Conservation (phyloP, 306 rosid genomes). For the Prunus persica region Prunus_persica_NCBIv2 NC_034015.1:18951501-18952000, state of each 20-base stretch:
- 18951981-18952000: conserved; percentile 76
- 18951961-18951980: conserved; percentile 73
- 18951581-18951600: conserved; percentile 13
- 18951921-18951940: conserved; percentile 73
- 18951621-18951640: conserved; percentile 8
- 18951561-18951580: not conserved
- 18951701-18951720: conserved; percentile 5
- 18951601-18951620: conserved; percentile 13
- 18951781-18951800: conserved; percentile 24
- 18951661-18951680: conserved; percentile 1
- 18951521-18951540: conserved; percentile 11
- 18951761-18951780: conserved; percentile 6
- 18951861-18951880: conserved; percentile 15
- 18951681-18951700: conserved; percentile 17
- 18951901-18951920: conserved; percentile 29
- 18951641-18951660: not conserved
- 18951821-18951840: conserved; percentile 33
- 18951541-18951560: conserved; percentile 8
- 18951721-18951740: conserved; percentile 17
- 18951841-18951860: conserved; percentile 26
- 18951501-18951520: conserved; percentile 17
- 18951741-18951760: conserved; percentile 13
- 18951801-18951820: conserved; percentile 25
- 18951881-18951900: not conserved
- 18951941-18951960: conserved; percentile 90